These are phyloP conservation scores for Coniochaeta prunicola DNA, from an alignment of 2,329 filamentous ascomycete genomes.

Conservation along the genomic window DNA sequence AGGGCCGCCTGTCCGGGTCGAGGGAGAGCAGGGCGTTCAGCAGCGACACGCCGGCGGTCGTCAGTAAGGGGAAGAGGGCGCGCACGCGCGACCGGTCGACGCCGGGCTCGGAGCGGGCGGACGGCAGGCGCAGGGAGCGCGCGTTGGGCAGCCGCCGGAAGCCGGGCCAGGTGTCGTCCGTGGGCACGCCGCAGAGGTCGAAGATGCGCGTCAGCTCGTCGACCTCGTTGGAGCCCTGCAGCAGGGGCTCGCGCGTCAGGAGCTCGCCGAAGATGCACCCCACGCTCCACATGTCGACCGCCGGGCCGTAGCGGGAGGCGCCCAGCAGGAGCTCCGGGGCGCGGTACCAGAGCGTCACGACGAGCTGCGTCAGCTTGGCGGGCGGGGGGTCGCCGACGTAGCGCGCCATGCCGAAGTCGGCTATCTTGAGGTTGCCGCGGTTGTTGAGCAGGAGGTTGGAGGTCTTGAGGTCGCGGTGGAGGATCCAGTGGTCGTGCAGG, in stretches of 20 bases:
- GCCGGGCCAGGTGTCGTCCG: constrained; percentile 73
- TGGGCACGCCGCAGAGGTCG: constrained; percentile 79
- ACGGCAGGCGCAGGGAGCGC: constrained; percentile 64
- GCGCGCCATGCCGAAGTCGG: constrained; percentile 96
- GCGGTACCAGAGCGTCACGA: constrained; percentile 97
- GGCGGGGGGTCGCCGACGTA: constrained; percentile 72
- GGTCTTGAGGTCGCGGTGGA: constrained; percentile 90
- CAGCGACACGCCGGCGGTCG: constrained; percentile 63
- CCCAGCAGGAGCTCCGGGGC: constrained; percentile 86
- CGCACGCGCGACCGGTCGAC: constrained; percentile 52
- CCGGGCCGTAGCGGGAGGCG: constrained; percentile 62
- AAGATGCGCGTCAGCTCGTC: constrained; percentile 86
- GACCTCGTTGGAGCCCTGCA: constrained; percentile 89
- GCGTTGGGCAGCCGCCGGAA: constrained; percentile 87
- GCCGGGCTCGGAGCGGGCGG: constrained; percentile 16
- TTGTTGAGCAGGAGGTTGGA: constrained; percentile 94
- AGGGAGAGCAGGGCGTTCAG: constrained; percentile 65
- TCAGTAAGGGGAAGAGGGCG: constrained; percentile 74
- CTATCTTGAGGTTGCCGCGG: constrained; percentile 87
- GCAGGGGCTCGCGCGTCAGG: constrained; percentile 70
- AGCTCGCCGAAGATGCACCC: constrained; percentile 96
- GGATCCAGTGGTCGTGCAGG: constrained; percentile 83
- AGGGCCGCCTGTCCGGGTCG: constrained; percentile 65
- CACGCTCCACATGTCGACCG: constrained; percentile 92
- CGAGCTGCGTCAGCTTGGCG: constrained; percentile 77